These are phyloP conservation scores for Linnemannia exigua DNA, from an alignment of 192 early-diverging fungal genomes.

Conservation along the genomic window DNA sequence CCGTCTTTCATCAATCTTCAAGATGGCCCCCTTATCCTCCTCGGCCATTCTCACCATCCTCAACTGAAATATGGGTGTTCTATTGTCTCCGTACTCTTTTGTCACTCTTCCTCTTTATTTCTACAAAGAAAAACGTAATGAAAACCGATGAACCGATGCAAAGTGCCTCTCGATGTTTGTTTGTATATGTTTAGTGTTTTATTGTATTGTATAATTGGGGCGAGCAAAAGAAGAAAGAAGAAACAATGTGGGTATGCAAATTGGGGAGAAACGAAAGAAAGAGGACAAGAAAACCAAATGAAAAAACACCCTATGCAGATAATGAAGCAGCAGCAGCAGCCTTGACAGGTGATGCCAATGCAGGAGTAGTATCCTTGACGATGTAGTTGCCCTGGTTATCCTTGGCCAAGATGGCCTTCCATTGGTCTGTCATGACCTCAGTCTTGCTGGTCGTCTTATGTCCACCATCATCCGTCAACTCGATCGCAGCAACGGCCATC, in stretches of 20 bases:
- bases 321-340: constrained; percentile 24
- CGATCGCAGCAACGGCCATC: constrained; percentile 52
- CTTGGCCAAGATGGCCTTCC: constrained; percentile 57
- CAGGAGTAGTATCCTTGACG: constrained; percentile 35
- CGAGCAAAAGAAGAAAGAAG: neutral
- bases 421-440: constrained; percentile 43
- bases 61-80: too few species aligned
- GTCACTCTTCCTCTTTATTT: too few species aligned
- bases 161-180: too few species aligned
- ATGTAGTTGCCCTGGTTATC: constrained; percentile 51
- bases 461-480: constrained; percentile 34
- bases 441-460: constrained; percentile 18
- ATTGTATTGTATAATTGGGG: neutral
- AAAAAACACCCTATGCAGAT: constrained; percentile 6
- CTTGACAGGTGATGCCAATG: neutral
- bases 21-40: too few species aligned
- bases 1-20: too few species aligned
- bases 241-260: too few species aligned
- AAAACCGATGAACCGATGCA: too few species aligned
- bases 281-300: too few species aligned
- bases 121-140: too few species aligned
- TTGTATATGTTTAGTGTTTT: neutral
- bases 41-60: too few species aligned
- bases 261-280: neutral
- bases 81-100: too few species aligned